Evolutionary conservation across 2,329 filamentous ascomycete species (phyloP).

Genomic region (Diplodia seriata): DNA sequence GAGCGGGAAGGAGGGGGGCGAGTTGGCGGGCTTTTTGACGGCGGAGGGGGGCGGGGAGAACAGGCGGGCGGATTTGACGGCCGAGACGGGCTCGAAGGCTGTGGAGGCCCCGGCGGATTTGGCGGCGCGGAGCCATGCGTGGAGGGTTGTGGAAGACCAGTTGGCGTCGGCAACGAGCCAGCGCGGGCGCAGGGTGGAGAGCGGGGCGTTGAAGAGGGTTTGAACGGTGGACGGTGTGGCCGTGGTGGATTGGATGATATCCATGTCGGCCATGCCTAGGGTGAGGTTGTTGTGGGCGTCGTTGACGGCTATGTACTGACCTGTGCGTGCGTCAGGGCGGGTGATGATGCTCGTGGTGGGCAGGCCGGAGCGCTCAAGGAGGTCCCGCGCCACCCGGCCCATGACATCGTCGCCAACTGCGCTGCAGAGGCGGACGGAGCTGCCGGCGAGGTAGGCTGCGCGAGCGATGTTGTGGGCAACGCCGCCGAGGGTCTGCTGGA

Average conservation of each 20-base stretch:
- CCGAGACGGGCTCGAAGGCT: constrained; percentile 89
- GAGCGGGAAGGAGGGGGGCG: constrained; percentile 41
- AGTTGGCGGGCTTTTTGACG: constrained; percentile 34
- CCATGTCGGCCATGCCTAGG: constrained; percentile 97
- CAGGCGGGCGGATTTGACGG: constrained; percentile 74
- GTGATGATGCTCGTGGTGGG: constrained; percentile 66
- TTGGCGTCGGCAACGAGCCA: constrained; percentile 84
- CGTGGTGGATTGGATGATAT: constrained; percentile 67
- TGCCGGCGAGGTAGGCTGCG: constrained; percentile 75
- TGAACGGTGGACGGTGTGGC: constrained; percentile 22
- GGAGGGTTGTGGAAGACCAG: constrained; percentile 73
- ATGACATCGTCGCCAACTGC: constrained; percentile 80
- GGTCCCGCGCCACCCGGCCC: constrained; percentile 73
- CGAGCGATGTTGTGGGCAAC: constrained; percentile 92
- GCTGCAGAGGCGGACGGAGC: constrained; percentile 75
- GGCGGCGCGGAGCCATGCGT: constrained; percentile 70
- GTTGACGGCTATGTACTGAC: constrained; percentile 92
- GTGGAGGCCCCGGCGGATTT: constrained; percentile 64
- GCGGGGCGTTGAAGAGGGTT: constrained; percentile 56
- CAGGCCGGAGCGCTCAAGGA: constrained; percentile 68
- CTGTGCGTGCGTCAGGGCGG: constrained; percentile 66
- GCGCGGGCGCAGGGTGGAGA: constrained; percentile 64
- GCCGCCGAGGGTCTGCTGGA: constrained; percentile 84
- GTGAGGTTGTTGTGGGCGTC: constrained; percentile 81
- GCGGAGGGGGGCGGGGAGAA: constrained; percentile 56